Percentiles rank a stretch among this genome's conserved stretches.
Evolutionary conservation across 2,329 filamentous ascomycete genomes (phyloP).

Genomic region (Penicillium hordei): DNA sequence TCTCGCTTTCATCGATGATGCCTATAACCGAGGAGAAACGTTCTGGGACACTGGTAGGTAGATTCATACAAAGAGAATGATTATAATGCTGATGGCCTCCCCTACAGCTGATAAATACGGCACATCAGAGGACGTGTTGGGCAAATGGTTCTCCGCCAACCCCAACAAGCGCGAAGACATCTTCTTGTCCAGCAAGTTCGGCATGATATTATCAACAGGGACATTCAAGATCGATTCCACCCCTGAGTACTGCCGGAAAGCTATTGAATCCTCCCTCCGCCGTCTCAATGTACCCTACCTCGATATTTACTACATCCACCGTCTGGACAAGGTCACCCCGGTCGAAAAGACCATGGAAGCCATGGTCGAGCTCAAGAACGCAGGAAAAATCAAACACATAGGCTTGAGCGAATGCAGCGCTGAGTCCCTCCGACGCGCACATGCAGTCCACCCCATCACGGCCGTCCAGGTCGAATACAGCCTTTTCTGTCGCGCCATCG

Average conservation of each 20-base stretch:
- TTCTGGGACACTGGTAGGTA: constrained; percentile 46
- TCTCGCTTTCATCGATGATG: constrained; percentile 47
- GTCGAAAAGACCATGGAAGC: neutral
- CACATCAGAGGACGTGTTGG: constrained; percentile 42
- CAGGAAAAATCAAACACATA: neutral
- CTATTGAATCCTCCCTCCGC: neutral
- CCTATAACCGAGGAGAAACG: constrained; percentile 44
- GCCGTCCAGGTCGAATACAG: neutral
- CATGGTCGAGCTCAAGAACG: neutral
- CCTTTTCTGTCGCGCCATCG: neutral
- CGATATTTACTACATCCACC: neutral
- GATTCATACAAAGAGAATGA: neutral
- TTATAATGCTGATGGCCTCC: neutral
- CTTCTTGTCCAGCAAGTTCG: neutral
- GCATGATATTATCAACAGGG: neutral
- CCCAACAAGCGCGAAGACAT: neutral
- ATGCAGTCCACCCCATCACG: neutral
- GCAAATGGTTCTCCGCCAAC: neutral
- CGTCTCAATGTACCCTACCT: neutral
- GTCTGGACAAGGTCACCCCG: neutral
- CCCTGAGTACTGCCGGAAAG: neutral
- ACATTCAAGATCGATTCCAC: neutral
- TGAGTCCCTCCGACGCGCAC: neutral
- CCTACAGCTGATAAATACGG: constrained; percentile 41
- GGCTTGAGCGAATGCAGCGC: neutral